Base-by-base conservation (phyloP, 345 rosid genomes). In the Arabis hirsuta region DNA sequence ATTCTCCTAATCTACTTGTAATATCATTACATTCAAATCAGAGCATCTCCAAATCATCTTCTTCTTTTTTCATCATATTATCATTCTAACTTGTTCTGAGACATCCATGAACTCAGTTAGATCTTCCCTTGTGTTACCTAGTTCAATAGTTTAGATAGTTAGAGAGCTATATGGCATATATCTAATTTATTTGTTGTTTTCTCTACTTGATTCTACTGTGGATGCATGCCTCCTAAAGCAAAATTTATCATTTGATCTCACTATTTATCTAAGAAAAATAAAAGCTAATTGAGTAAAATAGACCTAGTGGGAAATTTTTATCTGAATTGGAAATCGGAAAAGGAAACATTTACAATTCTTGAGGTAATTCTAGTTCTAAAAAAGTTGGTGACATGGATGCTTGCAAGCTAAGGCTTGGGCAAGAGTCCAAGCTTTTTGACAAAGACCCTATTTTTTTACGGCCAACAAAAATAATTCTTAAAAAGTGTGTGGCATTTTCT, bases 361-460 rank as follows among this genome's bases (percentile, higher is more conserved):
- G 20, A 55, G 61, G 16, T 41, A 27, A 41, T 12, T 58, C 5
- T 14, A 10, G 52, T 59, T 16, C 47, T n/a, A 26, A 41, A 71
- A 27, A 71, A 57, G 52, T 65, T 56, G 16, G 53, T 47, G 66
- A 65, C 52, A 73, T 65, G 34, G 58, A 65, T 56, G 71, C 71
- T 73, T 73, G 72, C 77, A 65, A 36, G 71, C 71, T 73, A 73
- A 64, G 77, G 58, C 58, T 65, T 73, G 59, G 26, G 58, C 24
- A 56, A 56, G 75, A 29, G 71, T 73, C 71, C 59, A 64, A 65
- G 34, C 64, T 65, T 54, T 65, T 48, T 73, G 71, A 56, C 72
- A 56, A 73, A 44, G 65, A 73, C 65, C 7, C 51, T 26, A 19
- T 24, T 65, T 62, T 12, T 46, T 65, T 20, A 48, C 36, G 29